Evolutionary conservation across 2,329 filamentous ascomycete species (phyloP), one percentile per base, ranked within the genome.

Genomic region (Xylariales sp.): DNA sequence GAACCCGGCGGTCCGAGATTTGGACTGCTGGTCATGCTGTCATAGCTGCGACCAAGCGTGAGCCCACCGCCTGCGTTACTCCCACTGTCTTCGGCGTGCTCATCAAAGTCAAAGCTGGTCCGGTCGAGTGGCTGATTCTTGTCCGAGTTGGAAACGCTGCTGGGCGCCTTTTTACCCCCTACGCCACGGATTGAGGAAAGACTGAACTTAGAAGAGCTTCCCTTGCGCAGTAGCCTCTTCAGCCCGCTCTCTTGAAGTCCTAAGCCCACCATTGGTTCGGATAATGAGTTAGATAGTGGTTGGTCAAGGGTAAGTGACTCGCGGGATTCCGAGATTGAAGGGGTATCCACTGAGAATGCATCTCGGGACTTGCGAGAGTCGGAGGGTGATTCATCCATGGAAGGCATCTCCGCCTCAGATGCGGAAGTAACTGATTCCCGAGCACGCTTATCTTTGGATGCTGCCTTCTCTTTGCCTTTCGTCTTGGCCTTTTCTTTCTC

Each of bases 181-280:
- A 56, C 74, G 51, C 41, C 75, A 58, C 33, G 53, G 18, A 60
- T 55, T 2, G 76, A 77, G 11, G 78, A 71, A 42, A 82, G 63
- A 55, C 76, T 77, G 55, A 83, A 83, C 61, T 83, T 83, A 57
- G 76, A 72, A 6, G 77, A 78, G 55, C 76, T 81, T 34, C 78
- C 76, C 61, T 83, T 83, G 21, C 79, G 74, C 40, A 83, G 73
- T 33, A 83, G 65, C 54, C 81, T 76, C 53, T 72, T 65, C 47
- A 81, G 63, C 38, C 76, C 74, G 44, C 77, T 76, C 40, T 78
- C 66, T 50, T 74, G 76, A 20, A 57, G 43, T 23, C 59, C 60
- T 14, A 62, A 46, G 10, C 62, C 60, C 3, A 59, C 53, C 30
- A 65, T 66, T 14, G 71, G 60, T 25, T 83, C 78, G 5, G 75